Evolutionary conservation across 192 early-diverging fungal species (phyloP), one percentile per base, ranked within the genome.

Genomic region (Umbelopsis sp.): DNA sequence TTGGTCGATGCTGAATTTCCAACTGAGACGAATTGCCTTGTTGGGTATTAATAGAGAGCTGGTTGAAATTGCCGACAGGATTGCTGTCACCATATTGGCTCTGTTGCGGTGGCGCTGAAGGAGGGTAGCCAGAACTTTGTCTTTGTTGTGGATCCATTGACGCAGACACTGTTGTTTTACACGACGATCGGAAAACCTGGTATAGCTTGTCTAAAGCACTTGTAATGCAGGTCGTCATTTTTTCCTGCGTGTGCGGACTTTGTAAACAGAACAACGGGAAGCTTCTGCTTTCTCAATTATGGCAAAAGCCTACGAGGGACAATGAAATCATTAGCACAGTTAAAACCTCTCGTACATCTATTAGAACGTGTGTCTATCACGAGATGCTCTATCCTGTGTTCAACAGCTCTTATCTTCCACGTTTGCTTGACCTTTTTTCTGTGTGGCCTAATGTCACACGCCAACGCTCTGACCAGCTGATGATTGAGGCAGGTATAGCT

Each of bases 201-300:
- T 33, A 18, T 12, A 25, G 16, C 18, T 4, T 25, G 15, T 5
- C 30, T 6, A 61, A 61, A 18, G 18, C 27, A 5, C 33, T 16
- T 12, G 15, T 35, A 2, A 35, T 9, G 30, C 55, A 35, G 51
- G 51, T 52, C 51, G 51, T 52, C 55, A 61, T 61, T 55, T 55
- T 25, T 48, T 4, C 13, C 4, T 48, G 11, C 4, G 18, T 16
- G 11, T 48, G 48, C 48, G 27, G 55, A 16, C 21, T 25, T 61
- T 61, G 55, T 25, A 61, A 61, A 61, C 55, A 61, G 55, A 61
- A 61, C 13, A 25, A 61, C 27, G 30, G 55, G 55, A 61, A 61
- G 4, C 21, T 61, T 61, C 55, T 15, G 33, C 30, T 8, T 16
- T 13, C 2, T 61, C 7, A 16, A 11, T 21, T 49, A 3, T 49